These are phyloP conservation scores for Tripterygium wilfordii DNA, from an alignment of 177 flowering plant species.

Conservation along the genomic window DNA sequence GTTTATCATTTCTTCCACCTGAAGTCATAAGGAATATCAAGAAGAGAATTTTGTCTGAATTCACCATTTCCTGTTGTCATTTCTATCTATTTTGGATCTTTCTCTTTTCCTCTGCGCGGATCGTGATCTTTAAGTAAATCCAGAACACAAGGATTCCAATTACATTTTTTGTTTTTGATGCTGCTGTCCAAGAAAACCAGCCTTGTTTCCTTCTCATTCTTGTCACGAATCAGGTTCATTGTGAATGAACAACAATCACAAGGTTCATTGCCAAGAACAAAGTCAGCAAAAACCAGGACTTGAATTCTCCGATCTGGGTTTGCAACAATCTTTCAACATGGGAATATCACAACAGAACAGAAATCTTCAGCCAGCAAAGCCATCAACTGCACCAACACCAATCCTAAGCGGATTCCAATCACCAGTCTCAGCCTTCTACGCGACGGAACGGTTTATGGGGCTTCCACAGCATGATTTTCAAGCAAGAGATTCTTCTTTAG, in stretches of 20 bases:
- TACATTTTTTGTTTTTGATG: slow-evolving; percentile 2
- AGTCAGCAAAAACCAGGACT: slow-evolving; percentile 22
- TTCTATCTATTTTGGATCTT: neutral
- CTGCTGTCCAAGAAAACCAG: neutral
- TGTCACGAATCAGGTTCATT: slow-evolving; percentile 5
- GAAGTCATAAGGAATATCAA: slow-evolving; percentile 41
- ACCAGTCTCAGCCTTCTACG: slow-evolving; percentile 41
- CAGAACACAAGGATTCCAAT: neutral
- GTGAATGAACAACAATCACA: slow-evolving; percentile 45
- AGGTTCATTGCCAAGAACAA: slow-evolving; percentile 24
- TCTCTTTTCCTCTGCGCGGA: slow-evolving; percentile 12
- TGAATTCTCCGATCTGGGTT: too few relatives aligned
- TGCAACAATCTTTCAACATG: slow-evolving; percentile 21
- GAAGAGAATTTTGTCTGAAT: slow-evolving; percentile 18
- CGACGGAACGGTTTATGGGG: slow-evolving; percentile 43
- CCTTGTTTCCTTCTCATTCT: neutral
- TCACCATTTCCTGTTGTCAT: slow-evolving; percentile 13
- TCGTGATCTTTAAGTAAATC: slow-evolving; percentile 1
- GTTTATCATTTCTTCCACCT: slow-evolving; percentile 26
- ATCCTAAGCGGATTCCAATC: slow-evolving; percentile 34
- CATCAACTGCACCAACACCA: slow-evolving; percentile 24
- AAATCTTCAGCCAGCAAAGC: slow-evolving; percentile 15
- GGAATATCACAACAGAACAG: slow-evolving; percentile 14
- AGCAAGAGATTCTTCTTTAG: slow-evolving; percentile 13
- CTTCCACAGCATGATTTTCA: slow-evolving; percentile 31